phyloP scores from a whole-genome alignment of 1,139 yeast genomes.

The Candida smagusa region DNA sequence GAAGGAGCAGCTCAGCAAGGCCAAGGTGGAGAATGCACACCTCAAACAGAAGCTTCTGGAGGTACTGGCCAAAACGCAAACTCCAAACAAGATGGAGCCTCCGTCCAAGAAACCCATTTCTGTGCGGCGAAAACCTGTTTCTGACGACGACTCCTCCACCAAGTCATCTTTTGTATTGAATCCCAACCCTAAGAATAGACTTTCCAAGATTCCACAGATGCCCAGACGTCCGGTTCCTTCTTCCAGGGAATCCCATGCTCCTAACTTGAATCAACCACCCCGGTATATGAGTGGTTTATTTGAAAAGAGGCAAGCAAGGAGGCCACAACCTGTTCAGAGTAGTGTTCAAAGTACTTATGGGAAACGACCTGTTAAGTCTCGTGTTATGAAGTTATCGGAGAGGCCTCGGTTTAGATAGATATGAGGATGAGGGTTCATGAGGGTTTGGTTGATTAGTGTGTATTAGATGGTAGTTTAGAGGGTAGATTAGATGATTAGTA shows the following conservation, averaged over 20 bases:
- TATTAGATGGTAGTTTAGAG: no score
- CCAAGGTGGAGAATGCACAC: conserved; percentile 24
- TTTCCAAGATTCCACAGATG: conserved; percentile 15
- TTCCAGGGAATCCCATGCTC: conserved; percentile 11
- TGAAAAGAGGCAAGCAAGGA: conserved; percentile 17
- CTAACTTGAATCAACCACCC: conserved; percentile 45
- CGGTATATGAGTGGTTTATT: conserved; percentile 42
- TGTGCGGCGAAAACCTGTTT: not conserved
- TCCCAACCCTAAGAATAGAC: conserved; percentile 9
- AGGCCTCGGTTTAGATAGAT: conserved; percentile 8
- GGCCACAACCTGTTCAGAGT: conserved; percentile 2
- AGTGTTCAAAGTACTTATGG: conserved; percentile 3
- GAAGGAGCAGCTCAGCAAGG: conserved; percentile 18
- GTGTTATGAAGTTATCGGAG: conserved; percentile 5
- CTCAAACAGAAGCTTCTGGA: conserved; percentile 22
- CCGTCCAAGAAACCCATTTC: no score
- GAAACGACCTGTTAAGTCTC: conserved; percentile 1
- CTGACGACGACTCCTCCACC: conserved; percentile 4
- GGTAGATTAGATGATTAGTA: no score
- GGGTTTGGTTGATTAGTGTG: no score
- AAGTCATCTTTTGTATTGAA: conserved; percentile 19
- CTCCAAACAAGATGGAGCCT: not conserved
- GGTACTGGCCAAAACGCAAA: not conserved
- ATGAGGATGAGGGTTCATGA: no score
- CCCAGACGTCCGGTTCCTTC: conserved; percentile 4